A percentile compares a stretch with the other conserved stretches of the same genome.
phyloP scores from a whole-genome alignment of 805 yeast species.

The Teunomyces kruisii region DNA sequence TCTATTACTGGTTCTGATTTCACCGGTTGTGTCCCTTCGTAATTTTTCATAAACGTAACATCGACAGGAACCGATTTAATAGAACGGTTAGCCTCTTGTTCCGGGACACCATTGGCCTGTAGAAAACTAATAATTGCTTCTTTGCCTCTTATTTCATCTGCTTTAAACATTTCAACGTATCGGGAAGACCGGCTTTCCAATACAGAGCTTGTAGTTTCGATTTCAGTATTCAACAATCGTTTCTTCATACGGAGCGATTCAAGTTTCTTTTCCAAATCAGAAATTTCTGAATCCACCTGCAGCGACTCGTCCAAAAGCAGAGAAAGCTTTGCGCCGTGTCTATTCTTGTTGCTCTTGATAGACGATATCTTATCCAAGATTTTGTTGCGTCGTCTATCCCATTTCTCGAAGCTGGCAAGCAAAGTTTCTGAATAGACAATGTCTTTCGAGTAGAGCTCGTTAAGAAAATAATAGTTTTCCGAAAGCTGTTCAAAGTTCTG shows the following conservation, averaged over 20 bases:
- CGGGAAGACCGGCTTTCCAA: conserved; percentile 49
- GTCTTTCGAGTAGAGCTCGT: conserved; percentile 46
- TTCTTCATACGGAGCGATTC: conserved; percentile 33
- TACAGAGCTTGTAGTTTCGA: conserved; percentile 48
- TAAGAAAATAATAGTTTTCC: conserved; percentile 43
- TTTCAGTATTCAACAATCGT: conserved; percentile 33
- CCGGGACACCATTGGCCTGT: conserved; percentile 18
- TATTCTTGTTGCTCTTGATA: conserved; percentile 39
- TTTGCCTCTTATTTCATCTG: conserved; percentile 39
- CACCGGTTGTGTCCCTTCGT: not conserved
- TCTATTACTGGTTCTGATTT: not conserved
- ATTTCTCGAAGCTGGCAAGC: conserved; percentile 29
- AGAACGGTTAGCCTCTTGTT: conserved; percentile 14
- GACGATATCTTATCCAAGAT: conserved; percentile 35
- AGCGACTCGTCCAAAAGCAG: conserved; percentile 31
- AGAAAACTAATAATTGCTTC: conserved; percentile 30
- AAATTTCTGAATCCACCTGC: conserved; percentile 38
- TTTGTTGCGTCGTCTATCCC: conserved; percentile 40
- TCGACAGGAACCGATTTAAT: conserved; percentile 23
- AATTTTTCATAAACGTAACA: conserved; percentile 24
- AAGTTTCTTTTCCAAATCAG: conserved; percentile 35
- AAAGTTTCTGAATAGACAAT: conserved; percentile 24
- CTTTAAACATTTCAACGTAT: conserved; percentile 41
- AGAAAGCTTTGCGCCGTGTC: conserved; percentile 43
- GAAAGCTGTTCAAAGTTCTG: conserved; percentile 37